Evolutionary conservation across 768 basidiomycete genomes (phyloP), one percentile per base, ranked within the genome.

Genomic region (Saitozyma sp.): DNA sequence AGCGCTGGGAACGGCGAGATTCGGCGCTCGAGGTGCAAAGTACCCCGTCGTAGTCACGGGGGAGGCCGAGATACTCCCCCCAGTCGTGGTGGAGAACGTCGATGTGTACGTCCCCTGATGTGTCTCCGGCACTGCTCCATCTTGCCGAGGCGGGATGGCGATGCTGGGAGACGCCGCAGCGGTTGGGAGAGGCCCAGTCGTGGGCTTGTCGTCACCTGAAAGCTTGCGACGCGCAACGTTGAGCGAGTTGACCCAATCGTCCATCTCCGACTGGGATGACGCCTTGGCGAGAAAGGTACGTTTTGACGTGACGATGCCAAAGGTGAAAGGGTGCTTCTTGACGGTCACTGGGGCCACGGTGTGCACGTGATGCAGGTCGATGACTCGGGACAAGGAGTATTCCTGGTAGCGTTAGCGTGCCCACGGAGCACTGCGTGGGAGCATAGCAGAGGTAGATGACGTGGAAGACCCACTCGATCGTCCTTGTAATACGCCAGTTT

Each of bases 401-500:
- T 99, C 95, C 60, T 82, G 63, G 1, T 0, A 41, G 40, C 41
- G 54, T 68, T 19, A 62, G 49, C 9, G 17, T 41, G 16, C 17
- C 5, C 1, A 39, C 17, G n/a, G 11, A 43, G 48, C 7, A 10
- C 0, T n/a, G 4, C 8, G 20, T 17, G 50, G 6, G 42, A 54
- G 43, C 38, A 19, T 52, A 52, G 51, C 11, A 10, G 13, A 7
- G 11, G 7, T 4, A 29, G 17, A 52, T 52, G 51, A 3, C 16
- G 17, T 52, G 16, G 51, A 6, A 46, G 43, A 65, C 76, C 50
- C 50, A 82, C 82, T 70, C 90, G 89, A 40, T 89, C 88, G 53
- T 86, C 92, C 83, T 98, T 97, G 86, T 98, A 98, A 80, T 95
- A 97, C 4, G 92, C 92, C 54, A 99, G 82, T 79, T 96, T 92